Conservation (phyloP, 148 eudicot species). For the Amaranthus palmeri region DNA sequence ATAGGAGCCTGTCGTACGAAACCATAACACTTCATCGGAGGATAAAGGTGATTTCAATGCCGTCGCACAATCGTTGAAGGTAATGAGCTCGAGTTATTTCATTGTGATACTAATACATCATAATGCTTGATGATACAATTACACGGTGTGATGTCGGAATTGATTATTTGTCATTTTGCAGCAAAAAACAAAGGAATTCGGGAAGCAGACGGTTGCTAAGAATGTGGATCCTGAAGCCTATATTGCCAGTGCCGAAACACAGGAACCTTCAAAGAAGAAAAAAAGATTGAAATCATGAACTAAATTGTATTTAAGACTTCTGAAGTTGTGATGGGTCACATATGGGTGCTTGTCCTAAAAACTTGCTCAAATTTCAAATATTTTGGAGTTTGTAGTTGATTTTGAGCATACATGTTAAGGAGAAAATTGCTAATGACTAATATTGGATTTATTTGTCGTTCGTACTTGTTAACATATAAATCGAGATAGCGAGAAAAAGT, state of each 20-base stretch:
- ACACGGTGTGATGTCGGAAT: not conserved
- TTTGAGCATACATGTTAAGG: too few species aligned
- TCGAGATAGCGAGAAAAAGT: too few species aligned
- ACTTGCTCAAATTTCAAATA: too few species aligned
- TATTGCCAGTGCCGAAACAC: constrained; percentile 37
- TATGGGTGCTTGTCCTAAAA: too few species aligned
- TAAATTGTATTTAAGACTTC: too few species aligned
- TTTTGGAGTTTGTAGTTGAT: too few species aligned
- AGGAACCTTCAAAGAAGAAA: constrained; percentile 45
- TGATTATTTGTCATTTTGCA: constrained; percentile 25
- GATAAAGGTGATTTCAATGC: constrained; percentile 42
- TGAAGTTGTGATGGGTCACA: too few species aligned
- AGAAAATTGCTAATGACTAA: too few species aligned
- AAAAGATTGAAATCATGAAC: constrained; percentile 29
- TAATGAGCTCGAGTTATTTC: constrained; percentile 17
- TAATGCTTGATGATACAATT: not conserved
- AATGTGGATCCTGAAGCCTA: constrained; percentile 49
- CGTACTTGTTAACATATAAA: too few species aligned
- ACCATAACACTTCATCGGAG: constrained; percentile 22
- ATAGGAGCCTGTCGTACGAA: constrained; percentile 52
- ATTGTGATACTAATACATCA: not conserved
- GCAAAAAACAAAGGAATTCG: constrained; percentile 67
- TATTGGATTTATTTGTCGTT: too few species aligned
- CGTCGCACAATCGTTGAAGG: constrained; percentile 70
- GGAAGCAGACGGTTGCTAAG: constrained; percentile 42